A percentile compares a stretch with the other conserved stretches of the same genome.
Evolutionary conservation across 2,329 filamentous ascomycete genomes (phyloP).

Genomic region (Cercospora zeae-maydis): DNA sequence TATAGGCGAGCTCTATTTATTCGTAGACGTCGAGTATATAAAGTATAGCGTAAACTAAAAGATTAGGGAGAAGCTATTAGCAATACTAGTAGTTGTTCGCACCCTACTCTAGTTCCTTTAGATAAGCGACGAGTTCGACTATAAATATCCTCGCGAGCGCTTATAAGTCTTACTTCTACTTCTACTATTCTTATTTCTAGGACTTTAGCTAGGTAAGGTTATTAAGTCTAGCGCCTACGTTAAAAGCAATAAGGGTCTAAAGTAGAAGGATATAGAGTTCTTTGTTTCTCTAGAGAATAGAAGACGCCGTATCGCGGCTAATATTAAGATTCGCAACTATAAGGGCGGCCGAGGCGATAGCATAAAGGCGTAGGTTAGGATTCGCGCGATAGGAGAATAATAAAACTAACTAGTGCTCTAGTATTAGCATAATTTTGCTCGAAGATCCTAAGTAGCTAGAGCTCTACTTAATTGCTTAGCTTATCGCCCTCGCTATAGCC

Average conservation of each 20-base stretch:
- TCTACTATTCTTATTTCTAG: background rate
- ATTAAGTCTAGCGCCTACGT: background rate
- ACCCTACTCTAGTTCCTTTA: background rate
- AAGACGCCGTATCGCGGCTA: background rate
- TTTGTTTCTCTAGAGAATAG: background rate
- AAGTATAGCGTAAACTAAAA: too few species aligned
- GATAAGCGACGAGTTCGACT: background rate
- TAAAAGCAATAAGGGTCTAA: background rate
- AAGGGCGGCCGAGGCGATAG: background rate
- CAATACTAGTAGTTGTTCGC: background rate
- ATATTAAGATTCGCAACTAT: background rate
- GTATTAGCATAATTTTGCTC: background rate
- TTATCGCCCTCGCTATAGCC: background rate
- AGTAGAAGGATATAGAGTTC: background rate
- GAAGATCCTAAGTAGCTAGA: background rate
- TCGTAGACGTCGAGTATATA: too few species aligned
- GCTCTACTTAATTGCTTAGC: background rate
- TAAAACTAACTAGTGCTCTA: background rate
- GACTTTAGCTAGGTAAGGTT: background rate
- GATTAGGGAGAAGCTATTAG: background rate
- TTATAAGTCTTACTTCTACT: background rate
- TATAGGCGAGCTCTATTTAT: too few species aligned
- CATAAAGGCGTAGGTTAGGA: slow-evolving; percentile 1
- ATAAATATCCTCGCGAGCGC: background rate
- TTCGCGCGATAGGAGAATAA: too few species aligned